Conservation (phyloP, 305 asterid species). For the Stenogyne calaminthoides region DNA sequence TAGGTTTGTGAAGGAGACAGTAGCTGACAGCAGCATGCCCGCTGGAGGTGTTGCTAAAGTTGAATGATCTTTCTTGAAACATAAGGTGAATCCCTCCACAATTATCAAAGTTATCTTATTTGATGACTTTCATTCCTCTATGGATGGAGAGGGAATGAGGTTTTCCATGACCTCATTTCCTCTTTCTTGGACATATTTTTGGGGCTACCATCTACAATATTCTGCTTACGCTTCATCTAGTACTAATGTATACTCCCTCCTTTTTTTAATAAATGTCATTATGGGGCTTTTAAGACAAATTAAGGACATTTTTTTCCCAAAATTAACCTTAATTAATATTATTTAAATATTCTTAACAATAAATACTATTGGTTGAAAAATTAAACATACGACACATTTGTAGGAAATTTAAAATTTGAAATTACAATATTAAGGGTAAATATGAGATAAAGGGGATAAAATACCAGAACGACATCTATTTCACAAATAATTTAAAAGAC, state of each 20-base stretch:
- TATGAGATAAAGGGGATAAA: too few relatives aligned
- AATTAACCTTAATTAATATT: too few relatives aligned
- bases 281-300: too few relatives aligned
- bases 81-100: conserved; percentile 25
- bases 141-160: neutral
- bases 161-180: neutral
- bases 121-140: neutral
- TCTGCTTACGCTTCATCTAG: neutral
- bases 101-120: neutral
- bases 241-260: neutral
- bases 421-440: too few relatives aligned
- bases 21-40: conserved; percentile 80
- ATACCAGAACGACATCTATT: too few relatives aligned
- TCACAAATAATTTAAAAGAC: too few relatives aligned
- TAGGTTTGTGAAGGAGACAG: conserved; percentile 88
- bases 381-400: too few relatives aligned
- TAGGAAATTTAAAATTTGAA: too few relatives aligned
- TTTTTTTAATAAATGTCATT: too few relatives aligned
- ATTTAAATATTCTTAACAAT: too few relatives aligned
- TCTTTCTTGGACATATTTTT: neutral
- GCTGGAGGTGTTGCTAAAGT: conserved; percentile 88
- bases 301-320: too few relatives aligned
- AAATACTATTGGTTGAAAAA: too few relatives aligned
- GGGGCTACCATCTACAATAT: neutral
- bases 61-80: conserved; percentile 49